Conservation (phyloP, 257 asterid species). For the Rhazya stricta region DNA sequence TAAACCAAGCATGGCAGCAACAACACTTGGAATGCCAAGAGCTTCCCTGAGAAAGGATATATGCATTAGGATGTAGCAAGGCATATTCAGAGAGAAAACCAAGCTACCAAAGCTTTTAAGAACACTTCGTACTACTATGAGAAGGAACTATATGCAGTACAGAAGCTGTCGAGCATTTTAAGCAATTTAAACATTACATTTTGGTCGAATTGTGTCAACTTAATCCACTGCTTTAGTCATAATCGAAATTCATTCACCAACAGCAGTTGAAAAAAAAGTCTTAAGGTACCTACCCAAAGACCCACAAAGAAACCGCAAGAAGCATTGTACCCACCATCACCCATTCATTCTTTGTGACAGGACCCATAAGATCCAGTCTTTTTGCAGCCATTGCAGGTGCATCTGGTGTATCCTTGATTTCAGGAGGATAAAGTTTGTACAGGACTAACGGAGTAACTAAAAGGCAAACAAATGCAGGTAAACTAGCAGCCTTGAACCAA, state of each 20-base stretch:
- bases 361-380: constrained; percentile 75
- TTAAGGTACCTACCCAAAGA: constrained; percentile 59
- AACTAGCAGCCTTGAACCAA: constrained; percentile 96
- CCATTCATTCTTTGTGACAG: constrained; percentile 82
- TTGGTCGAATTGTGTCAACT: no score
- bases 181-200: background rate
- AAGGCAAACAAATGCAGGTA: constrained; percentile 79
- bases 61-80: constrained; percentile 1
- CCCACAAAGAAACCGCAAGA: constrained; percentile 94
- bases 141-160: background rate
- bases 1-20: constrained; percentile 95
- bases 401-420: constrained; percentile 87
- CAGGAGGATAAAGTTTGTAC: constrained; percentile 92
- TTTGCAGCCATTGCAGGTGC: constrained; percentile 92
- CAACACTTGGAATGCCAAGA: constrained; percentile 83
- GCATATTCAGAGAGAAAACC: background rate
- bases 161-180: background rate
- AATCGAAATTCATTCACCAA: background rate
- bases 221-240: background rate
- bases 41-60: constrained; percentile 55
- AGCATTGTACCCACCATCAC: constrained; percentile 91
- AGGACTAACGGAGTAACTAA: constrained; percentile 71
- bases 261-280: no score
- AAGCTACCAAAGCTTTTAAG: background rate
- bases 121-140: background rate